Conservation (phyloP, 371 early-diverging fungal species). For the Rhizopus microsporus region DNA sequence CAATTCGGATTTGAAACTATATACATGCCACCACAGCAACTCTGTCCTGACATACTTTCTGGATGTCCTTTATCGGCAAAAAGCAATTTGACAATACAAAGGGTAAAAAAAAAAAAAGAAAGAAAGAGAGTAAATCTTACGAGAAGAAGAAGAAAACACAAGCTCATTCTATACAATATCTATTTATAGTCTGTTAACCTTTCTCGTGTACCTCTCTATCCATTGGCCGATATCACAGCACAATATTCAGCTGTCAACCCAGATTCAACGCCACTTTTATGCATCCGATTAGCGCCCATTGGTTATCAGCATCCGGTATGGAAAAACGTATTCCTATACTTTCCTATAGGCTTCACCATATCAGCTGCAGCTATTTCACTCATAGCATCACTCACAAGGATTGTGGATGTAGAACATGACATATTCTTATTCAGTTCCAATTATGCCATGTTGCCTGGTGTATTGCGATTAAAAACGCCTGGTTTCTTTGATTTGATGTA, state of each 20-base stretch:
- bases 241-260: conserved; percentile 36
- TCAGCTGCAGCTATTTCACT: conserved; percentile 43
- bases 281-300: conserved; percentile 47
- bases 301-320: conserved; percentile 51
- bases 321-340: conserved; percentile 36
- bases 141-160: not conserved
- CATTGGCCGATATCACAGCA: conserved; percentile 42
- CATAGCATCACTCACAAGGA: conserved; percentile 35
- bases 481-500: conserved; percentile 57
- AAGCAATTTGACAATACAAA: conserved; percentile 14
- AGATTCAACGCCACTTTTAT: conserved; percentile 34
- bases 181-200: conserved; percentile 23
- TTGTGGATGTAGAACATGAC: conserved; percentile 45
- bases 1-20: conserved; percentile 28
- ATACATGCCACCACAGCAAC: conserved; percentile 13
- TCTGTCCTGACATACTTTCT: conserved; percentile 13
- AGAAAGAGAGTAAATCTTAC: too few relatives aligned
- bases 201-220: conserved; percentile 24
- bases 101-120: conserved; percentile 5
- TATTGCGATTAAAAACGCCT: conserved; percentile 54
- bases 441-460: conserved; percentile 53
- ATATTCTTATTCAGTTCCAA: conserved; percentile 52
- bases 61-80: conserved; percentile 15
- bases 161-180: not conserved
- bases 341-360: conserved; percentile 48